Evolutionary conservation across 2,329 filamentous ascomycete species (phyloP), one percentile per base, ranked within the genome.

Genomic region (Venturia aucupariae): DNA sequence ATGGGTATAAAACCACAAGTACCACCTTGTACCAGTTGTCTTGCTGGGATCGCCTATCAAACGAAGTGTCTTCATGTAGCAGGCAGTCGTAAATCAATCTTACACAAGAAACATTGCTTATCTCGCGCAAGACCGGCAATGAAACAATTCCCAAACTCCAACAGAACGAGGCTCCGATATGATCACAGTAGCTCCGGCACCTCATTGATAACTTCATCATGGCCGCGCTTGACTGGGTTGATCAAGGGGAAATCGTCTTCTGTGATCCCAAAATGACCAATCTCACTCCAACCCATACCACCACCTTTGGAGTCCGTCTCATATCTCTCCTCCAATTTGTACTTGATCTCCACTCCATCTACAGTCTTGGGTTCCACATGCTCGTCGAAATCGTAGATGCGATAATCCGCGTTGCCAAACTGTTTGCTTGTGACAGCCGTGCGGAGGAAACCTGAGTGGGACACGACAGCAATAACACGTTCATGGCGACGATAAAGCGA

Each of bases 381-480:
- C 5, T 74, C 73, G 2, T 73, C 77, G 67, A 85, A 84, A 22
- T 83, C 79, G 69, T 88, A 88, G 38, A 88, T 75, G 15, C 86
- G 80, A 72, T 85, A 89, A 69, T 89, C 86, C 13, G 82, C 82
- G 67, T 88, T 88, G 71, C 81, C 82, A 65, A 74, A 78, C 63
- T 72, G 69, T 27, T 72, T 70, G 51, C 84, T 81, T 10, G 78
- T 80, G 8, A 88, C 80, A 10, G 80, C 84, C 3, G 78, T 72
- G n/a, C 85, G 76, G 67, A 89, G 69, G 71, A 88, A 89, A 0
- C 81, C 84, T 1, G 86, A 84, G 73, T 89, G 86, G 1, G 82
- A 83, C 4, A 89, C 85, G 0, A 89, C 85, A 11, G 86, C 78
- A 63, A 89, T 79, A 62, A 86, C 77, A 68, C 84, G 83, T 73